Conservation (phyloP, 139 green algal genomes). For the Pseudopediastrum boryanum region DNA sequence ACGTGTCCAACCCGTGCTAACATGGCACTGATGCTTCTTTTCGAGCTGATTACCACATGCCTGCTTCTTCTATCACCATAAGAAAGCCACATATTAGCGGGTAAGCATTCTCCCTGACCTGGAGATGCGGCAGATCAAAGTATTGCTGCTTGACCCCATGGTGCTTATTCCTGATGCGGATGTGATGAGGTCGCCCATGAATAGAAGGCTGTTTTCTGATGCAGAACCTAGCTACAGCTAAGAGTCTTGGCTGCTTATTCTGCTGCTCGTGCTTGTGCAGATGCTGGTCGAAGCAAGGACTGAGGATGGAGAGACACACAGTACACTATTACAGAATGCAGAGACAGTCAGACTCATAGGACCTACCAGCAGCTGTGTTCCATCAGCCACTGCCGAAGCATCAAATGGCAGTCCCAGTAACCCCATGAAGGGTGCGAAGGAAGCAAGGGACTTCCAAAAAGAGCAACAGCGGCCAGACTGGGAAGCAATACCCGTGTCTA, state of each 20-base stretch:
- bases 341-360: slow-evolving; percentile 90
- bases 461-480: slow-evolving; percentile 34
- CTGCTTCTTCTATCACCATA: background rate
- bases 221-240: background rate
- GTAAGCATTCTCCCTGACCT: background rate
- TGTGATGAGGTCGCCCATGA: background rate
- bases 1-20: too few species aligned
- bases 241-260: background rate
- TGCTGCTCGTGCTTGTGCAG: slow-evolving; percentile 34
- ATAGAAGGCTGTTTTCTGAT: background rate
- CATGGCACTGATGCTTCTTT: too few species aligned
- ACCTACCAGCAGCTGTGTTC: slow-evolving; percentile 26
- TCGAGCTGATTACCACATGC: too few species aligned
- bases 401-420: background rate
- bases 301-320: slow-evolving; percentile 52
- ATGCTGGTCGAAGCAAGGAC: slow-evolving; percentile 73
- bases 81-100: background rate
- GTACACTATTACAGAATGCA: slow-evolving; percentile 87
- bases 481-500: slow-evolving; percentile 70
- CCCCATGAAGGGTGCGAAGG: background rate
- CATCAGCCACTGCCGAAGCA: background rate
- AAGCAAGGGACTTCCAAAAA: background rate
- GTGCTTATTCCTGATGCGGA: background rate
- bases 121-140: background rate
- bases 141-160: background rate